Base-by-base conservation (phyloP, 768 basidiomycete species). In the Kwoniella botswanensis region DNA sequence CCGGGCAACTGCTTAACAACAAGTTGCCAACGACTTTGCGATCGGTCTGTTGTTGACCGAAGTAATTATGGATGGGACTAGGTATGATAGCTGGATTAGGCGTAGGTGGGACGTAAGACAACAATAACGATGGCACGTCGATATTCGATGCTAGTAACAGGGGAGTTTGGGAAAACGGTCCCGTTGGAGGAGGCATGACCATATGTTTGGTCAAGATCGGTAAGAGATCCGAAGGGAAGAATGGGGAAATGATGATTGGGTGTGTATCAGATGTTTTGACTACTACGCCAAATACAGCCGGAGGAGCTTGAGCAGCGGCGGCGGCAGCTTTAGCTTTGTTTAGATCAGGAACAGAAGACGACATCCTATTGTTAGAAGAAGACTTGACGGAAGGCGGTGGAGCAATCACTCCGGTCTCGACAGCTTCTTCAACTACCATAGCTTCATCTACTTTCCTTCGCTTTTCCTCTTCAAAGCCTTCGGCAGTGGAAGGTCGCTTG, bases 1-100 rank as follows among this genome's bases (percentile, higher is more conserved):
- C 95, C 2, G 95, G 95, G 85, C 96, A 98, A 6, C 92, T 94
- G 6, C 92, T 93, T 42, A 98, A 83, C 62, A 91, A 87, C 22
- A 98, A 84, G 82, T 98, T 98, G n/a, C 95, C 10, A 96, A 22
- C 77, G 69, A 9, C 17, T 52, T n/a, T 4, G 18, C 43, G 46
- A 18, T 52, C 58, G 3, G 54, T 21, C 41, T 57, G 67, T 43
- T 64, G 21, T 56, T 41, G 17, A 11, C 35, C 59, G 17, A 11
- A 22, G 17, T 12, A 4, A 60, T n/a, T 17, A 18, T 5, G 18
- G 11, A 22, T 13, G 2, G 61, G 68, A 17, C 57, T 55, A 42
- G 26, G 21, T 22, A 52, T 26, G 12, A 50, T 50, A 50, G 46
- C 46, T 18, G 63, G n/a, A 50, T 55, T 61, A n/a, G 56, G 64